Base-by-base conservation (phyloP, 129 eudicot genomes). In the Deinandra increscens region DNA sequence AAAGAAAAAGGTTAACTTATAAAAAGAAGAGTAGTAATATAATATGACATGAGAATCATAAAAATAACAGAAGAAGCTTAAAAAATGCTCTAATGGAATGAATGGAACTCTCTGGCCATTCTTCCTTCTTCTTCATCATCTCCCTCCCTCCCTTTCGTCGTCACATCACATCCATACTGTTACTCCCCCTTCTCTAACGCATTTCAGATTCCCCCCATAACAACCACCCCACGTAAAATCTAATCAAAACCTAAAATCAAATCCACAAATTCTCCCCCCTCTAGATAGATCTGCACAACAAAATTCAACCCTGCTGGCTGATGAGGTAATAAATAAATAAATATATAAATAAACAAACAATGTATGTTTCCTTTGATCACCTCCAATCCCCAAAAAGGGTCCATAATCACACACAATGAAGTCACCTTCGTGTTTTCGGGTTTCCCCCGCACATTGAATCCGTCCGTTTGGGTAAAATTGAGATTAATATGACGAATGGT, bases 221-320 rank as follows among this genome's bases (percentile, higher is more conserved):
- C 13, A 10, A 39, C 9, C 19, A 36, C 8, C 33, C 6, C 15
- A 53, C 33, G 14, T 54, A 69, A 6, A 42, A 26, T 15, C 54
- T 1, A 54, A 53, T 37, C 71, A 64, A 41, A 64, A 64, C 38
- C 72, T 29, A 6, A 60, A 60, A 9, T 59, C 46, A 71, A 71
- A 26, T 56, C 56, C 59, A 14, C 43, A 9, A 19, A 41, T 37
- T 14, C 41, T 48, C 62, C 76, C 58, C 67, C n/a, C n/a, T n/a
- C n/a, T n/a, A n/a, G n/a, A n/a, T 70, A 70, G 55, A 70, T 70
- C 75, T 70, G 6, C 75, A 39, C 53, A 22, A 19, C 53, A 53
- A 8, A 37, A 58, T 39, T 41, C 56, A 14, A 26, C 31, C 31
- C 15, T 2, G 4, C 68, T 62, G 31, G 31, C 49, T 62, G 12